phyloP scores from a whole-genome alignment of 2,329 filamentous ascomycete genomes.

The Penicillium rolfsii region DNA sequence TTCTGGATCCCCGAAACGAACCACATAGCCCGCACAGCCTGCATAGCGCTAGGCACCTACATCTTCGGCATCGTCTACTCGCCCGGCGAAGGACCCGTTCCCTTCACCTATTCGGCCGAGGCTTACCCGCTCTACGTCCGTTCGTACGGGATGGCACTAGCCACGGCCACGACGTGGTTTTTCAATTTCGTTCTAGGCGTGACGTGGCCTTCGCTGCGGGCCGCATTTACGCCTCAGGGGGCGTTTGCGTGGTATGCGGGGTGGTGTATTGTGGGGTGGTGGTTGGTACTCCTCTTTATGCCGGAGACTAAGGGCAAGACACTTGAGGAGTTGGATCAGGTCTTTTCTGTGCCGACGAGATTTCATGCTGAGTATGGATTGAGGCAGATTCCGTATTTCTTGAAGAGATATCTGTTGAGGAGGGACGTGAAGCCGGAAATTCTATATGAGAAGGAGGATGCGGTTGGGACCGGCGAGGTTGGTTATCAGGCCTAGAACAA shows the following conservation, averaged over 20 bases:
- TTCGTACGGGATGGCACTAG: conserved; percentile 63
- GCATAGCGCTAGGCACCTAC: conserved; percentile 50
- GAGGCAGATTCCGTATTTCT: conserved; percentile 43
- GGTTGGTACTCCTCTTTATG: conserved; percentile 48
- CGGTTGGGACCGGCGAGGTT: conserved; percentile 23
- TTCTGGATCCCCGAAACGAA: conserved; percentile 53
- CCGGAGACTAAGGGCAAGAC: conserved; percentile 49
- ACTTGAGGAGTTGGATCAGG: conserved; percentile 55
- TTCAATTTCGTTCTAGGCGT: conserved; percentile 59
- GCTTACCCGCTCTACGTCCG: conserved; percentile 68
- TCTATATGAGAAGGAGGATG: conserved; percentile 42
- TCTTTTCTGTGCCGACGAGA: conserved; percentile 57
- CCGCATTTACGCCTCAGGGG: conserved; percentile 54
- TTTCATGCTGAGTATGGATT: conserved; percentile 47
- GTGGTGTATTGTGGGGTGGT: conserved; percentile 51
- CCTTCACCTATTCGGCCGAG: conserved; percentile 69
- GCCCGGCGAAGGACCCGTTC: conserved; percentile 66
- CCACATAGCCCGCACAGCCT: conserved; percentile 43
- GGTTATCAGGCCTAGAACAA: conserved; percentile 28
- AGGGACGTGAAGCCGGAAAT: conserved; percentile 46
- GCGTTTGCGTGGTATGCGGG: conserved; percentile 57
- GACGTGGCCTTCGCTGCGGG: conserved; percentile 57
- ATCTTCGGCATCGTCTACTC: conserved; percentile 52
- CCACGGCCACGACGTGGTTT: conserved; percentile 65
- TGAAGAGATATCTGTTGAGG: conserved; percentile 41